Evolutionary conservation across 2,329 filamentous ascomycete genomes (phyloP), one percentile per base, ranked within the genome.

Genomic region (Pseudocercospora macadamiae): DNA sequence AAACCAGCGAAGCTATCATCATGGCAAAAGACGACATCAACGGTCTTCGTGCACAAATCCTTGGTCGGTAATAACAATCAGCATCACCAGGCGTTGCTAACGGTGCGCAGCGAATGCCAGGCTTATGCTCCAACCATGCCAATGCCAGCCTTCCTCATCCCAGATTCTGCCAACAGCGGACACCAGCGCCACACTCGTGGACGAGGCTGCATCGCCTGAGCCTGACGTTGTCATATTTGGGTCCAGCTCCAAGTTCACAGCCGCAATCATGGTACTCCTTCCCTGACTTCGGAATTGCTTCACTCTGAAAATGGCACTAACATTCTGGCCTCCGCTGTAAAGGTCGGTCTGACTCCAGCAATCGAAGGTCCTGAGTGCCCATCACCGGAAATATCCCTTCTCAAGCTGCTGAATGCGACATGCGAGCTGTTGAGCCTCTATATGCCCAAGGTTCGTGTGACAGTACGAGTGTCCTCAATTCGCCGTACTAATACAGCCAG

Each of bases 151-250:
- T 30, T 6, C 25, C n/a, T 25, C 34, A 4, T 32, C 54, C 16
- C 42, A 16, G 52, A 49, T 34, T 16, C 53, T 55, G 25, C 26
- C 60, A n/a, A 57, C 30, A 3, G 26, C 21, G 34, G 39, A 54
- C 37, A 54, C 62, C 10, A 52, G 37, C 51, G 39, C 53, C n/a
- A 53, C 56, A 6, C 49, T 59, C 2, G 37, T 57, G 18, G 44
- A 51, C 18, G 12, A 21, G 26, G 36, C 45, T 14, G n/a, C 51
- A 32, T n/a, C 48, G 10, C 16, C 19, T 18, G 51, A 53, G 44
- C 39, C 67, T 26, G 59, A 67, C 45, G 55, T 68, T 12, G 64
- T 69, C 21, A 54, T 69, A 26, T 68, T 65, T 54, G 64, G 63
- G 45, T 32, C 54, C 18, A 52, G 23, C 51, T 37, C 12, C 32